Percentiles rank a stretch among this genome's conserved stretches.
These are phyloP conservation scores for Helicocarpus griseus DNA, from an alignment of 2,329 filamentous ascomycete genomes.

Conservation along the genomic window DNA sequence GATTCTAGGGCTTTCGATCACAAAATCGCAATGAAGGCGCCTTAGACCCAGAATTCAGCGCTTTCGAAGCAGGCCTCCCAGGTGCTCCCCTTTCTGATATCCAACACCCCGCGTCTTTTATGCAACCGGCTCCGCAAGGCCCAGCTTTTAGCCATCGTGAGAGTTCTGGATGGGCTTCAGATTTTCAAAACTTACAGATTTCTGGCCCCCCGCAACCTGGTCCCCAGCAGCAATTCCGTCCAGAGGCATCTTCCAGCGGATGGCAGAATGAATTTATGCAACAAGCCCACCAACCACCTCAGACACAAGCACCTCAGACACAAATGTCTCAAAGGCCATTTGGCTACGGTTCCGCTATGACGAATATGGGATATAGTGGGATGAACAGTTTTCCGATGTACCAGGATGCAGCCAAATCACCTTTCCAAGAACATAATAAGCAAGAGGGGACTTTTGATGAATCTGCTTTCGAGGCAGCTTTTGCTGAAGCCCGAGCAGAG, in stretches of 20 bases:
- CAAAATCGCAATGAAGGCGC: slow-evolving; percentile 43
- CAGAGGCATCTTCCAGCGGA: slow-evolving; percentile 27
- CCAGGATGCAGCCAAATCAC: slow-evolving; percentile 2
- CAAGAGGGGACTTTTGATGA: slow-evolving; percentile 30
- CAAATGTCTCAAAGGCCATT: slow-evolving; percentile 17
- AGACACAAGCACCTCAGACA: slow-evolving; percentile 13
- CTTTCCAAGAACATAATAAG: slow-evolving; percentile 26
- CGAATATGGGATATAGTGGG: not conserved
- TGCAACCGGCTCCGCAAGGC: slow-evolving; percentile 16
- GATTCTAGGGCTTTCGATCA: slow-evolving; percentile 52
- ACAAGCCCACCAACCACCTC: slow-evolving; percentile 19
- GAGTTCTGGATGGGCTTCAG: slow-evolving; percentile 32
- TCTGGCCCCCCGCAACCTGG: slow-evolving; percentile 33
- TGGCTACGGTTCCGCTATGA: not conserved
- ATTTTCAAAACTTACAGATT: slow-evolving; percentile 38
- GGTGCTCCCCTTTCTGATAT: slow-evolving; percentile 26
- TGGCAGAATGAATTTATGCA: slow-evolving; percentile 56
- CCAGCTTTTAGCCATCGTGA: slow-evolving; percentile 12
- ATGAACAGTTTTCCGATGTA: not conserved
- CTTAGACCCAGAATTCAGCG: slow-evolving; percentile 58
- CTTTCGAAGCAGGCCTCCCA: slow-evolving; percentile 46
- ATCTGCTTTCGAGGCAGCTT: slow-evolving; percentile 37
- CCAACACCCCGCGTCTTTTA: slow-evolving; percentile 26
- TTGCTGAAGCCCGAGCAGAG: slow-evolving; percentile 31
- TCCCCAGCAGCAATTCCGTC: slow-evolving; percentile 39